These are phyloP conservation scores for Globisporangium megalacanthum DNA, from an alignment of 352 stramenopile species.

Conservation along the genomic window DNA sequence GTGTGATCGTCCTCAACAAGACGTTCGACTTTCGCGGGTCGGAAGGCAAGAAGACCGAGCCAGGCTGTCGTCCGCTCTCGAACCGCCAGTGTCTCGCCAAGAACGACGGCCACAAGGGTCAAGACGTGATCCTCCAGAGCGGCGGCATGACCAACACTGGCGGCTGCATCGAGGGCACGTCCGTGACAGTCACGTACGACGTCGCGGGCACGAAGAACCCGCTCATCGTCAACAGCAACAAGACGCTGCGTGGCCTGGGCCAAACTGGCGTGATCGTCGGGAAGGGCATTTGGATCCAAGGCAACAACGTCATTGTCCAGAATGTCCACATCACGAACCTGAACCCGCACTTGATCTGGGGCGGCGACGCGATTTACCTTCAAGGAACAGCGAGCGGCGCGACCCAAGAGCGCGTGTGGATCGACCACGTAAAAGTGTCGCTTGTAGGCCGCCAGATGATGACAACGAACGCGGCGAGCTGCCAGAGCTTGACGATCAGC, in stretches of 20 bases:
- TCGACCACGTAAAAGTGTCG: slow-evolving; percentile 33
- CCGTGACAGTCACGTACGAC: slow-evolving; percentile 38
- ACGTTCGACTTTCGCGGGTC: slow-evolving; percentile 45
- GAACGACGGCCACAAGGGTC: slow-evolving; percentile 46
- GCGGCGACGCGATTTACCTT: slow-evolving; percentile 1
- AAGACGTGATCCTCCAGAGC: slow-evolving; percentile 51
- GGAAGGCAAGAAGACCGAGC: slow-evolving; percentile 45
- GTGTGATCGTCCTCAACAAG: slow-evolving; percentile 49
- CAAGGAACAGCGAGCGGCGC: slow-evolving; percentile 11
- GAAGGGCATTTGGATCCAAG: slow-evolving; percentile 24
- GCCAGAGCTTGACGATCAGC: slow-evolving; percentile 27
- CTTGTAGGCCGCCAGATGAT: slow-evolving; percentile 27
- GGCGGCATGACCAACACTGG: slow-evolving; percentile 46
- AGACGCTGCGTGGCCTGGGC: slow-evolving; percentile 29
- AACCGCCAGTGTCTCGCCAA: slow-evolving; percentile 36
- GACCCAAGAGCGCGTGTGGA: slow-evolving; percentile 19
- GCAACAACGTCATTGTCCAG: slow-evolving; percentile 34
- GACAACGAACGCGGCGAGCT: slow-evolving; percentile 20
- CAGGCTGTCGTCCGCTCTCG: slow-evolving; percentile 32
- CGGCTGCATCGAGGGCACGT: slow-evolving; percentile 30
- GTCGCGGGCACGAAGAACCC: slow-evolving; percentile 26
- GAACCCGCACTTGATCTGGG: slow-evolving; percentile 27
- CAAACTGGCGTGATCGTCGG: slow-evolving; percentile 26
- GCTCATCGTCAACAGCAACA: slow-evolving; percentile 20
- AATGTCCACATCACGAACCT: slow-evolving; percentile 37